phyloP scores from a whole-genome alignment of 2,329 filamentous ascomycete species.

The Beauveria bassiana region DNA sequence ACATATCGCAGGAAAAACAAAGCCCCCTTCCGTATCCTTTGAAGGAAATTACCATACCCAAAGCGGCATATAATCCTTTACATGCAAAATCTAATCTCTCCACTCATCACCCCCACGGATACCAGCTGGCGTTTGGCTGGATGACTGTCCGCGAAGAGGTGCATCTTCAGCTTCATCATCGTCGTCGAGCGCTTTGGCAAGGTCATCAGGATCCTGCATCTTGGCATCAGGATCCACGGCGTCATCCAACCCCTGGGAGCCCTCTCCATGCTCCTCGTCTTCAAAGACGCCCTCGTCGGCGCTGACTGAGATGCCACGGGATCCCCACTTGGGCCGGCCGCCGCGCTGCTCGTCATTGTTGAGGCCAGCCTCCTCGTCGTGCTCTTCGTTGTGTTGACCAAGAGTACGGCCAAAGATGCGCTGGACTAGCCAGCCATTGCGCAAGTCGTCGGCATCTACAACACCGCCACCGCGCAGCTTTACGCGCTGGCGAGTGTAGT shows the following conservation, averaged over 20 bases:
- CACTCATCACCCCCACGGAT: constrained; percentile 41
- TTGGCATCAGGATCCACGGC: constrained; percentile 53
- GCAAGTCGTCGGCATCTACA: constrained; percentile 82
- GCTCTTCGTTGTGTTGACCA: constrained; percentile 32
- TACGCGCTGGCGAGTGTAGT: constrained; percentile 86
- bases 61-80: neutral
- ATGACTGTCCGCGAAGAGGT: constrained; percentile 21
- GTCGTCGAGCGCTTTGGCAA: constrained; percentile 51
- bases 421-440: constrained; percentile 75
- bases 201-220: constrained; percentile 60
- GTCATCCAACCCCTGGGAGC: constrained; percentile 31
- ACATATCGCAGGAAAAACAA: neutral
- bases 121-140: constrained; percentile 26
- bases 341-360: constrained; percentile 26
- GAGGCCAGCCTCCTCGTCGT: constrained; percentile 53
- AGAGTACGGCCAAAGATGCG: constrained; percentile 62
- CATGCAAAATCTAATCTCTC: constrained; percentile 25
- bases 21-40: neutral
- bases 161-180: constrained; percentile 37
- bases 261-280: constrained; percentile 40
- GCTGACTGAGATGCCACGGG: constrained; percentile 57
- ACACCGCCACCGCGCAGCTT: constrained; percentile 83
- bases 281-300: constrained; percentile 55
- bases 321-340: constrained; percentile 50
- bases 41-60: neutral